Percentiles rank a stretch among this genome's conserved stretches.
Evolutionary conservation across 345 rosid genomes (phyloP).

Genomic region (Hirschfeldia incana): DNA sequence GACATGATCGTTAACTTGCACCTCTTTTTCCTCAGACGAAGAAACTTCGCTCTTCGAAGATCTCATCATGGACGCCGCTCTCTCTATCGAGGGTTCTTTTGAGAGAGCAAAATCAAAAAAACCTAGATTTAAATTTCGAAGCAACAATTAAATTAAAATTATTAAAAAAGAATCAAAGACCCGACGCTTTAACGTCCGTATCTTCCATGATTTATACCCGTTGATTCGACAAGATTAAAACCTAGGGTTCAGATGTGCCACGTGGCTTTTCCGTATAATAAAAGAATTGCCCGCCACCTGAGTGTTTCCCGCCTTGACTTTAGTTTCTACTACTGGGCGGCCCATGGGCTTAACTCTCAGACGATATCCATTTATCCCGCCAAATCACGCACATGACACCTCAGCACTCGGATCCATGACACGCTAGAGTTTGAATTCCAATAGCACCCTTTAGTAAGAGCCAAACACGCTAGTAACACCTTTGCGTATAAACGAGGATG

Average conservation of each 20-base stretch:
- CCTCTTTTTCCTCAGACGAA: constrained; percentile 40
- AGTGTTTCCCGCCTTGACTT: not conserved
- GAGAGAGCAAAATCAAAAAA: not conserved
- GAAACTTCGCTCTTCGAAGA: constrained; percentile 56
- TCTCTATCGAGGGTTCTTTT: not conserved
- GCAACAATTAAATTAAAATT: not conserved
- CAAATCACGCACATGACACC: not conserved
- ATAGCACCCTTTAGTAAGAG: not conserved
- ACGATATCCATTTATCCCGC: not conserved
- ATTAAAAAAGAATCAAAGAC: not conserved
- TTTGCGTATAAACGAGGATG: not conserved
- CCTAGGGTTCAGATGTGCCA: not conserved
- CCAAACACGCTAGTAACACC: not conserved
- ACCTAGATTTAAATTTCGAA: not conserved
- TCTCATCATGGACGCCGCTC: constrained; percentile 22
- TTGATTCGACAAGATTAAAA: not conserved
- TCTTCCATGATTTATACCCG: not conserved
- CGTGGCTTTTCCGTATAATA: not conserved
- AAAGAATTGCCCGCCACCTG: not conserved
- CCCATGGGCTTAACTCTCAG: constrained; percentile 15
- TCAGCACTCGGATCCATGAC: not conserved
- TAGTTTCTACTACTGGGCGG: not conserved
- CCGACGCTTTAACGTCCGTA: not conserved
- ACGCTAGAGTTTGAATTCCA: not conserved
- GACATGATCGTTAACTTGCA: constrained; percentile 60